A percentile compares a stretch with the other conserved stretches of the same genome.
phyloP scores from a whole-genome alignment of 2,329 filamentous ascomycete genomes.

The Tympanopsis confertula region DNA sequence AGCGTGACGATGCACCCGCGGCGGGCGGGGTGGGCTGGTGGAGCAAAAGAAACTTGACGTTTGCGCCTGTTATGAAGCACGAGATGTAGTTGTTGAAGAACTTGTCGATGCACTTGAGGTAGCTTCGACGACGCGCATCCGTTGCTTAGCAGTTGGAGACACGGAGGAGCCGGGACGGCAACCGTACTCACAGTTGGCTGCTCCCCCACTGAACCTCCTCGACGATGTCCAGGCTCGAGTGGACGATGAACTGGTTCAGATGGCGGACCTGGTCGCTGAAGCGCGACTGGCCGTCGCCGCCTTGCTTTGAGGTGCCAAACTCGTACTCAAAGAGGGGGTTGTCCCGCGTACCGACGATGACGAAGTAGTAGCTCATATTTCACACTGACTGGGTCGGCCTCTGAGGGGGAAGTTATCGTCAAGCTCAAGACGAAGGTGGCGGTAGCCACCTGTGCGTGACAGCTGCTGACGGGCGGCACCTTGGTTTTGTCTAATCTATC shows the following conservation, averaged over 20 bases:
- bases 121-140: slow-evolving; percentile 38
- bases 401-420: not conserved
- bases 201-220: slow-evolving; percentile 93
- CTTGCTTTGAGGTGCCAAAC: slow-evolving; percentile 91
- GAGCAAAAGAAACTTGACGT: slow-evolving; percentile 86
- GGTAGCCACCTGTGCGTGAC: not conserved
- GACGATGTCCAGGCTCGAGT: slow-evolving; percentile 85
- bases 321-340: slow-evolving; percentile 94
- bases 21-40: slow-evolving; percentile 60
- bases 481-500: too few relatives aligned
- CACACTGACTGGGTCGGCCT: slow-evolving; percentile 1
- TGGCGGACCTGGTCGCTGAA: slow-evolving; percentile 82
- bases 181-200: slow-evolving; percentile 58
- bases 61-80: slow-evolving; percentile 84
- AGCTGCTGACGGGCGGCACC: too few relatives aligned
- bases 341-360: slow-evolving; percentile 88
- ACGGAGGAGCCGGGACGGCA: slow-evolving; percentile 3
- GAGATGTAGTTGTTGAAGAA: slow-evolving; percentile 95
- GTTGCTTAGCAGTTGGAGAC: not conserved
- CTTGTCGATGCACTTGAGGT: slow-evolving; percentile 90
- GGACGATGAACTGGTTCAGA: slow-evolving; percentile 95
- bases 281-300: slow-evolving; percentile 81
- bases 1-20: slow-evolving; percentile 31
- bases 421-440: not conserved
- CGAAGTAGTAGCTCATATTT: slow-evolving; percentile 95